Conservation (phyloP, 2,329 filamentous ascomycete species). For the Furcasterigmium sp. region DNA sequence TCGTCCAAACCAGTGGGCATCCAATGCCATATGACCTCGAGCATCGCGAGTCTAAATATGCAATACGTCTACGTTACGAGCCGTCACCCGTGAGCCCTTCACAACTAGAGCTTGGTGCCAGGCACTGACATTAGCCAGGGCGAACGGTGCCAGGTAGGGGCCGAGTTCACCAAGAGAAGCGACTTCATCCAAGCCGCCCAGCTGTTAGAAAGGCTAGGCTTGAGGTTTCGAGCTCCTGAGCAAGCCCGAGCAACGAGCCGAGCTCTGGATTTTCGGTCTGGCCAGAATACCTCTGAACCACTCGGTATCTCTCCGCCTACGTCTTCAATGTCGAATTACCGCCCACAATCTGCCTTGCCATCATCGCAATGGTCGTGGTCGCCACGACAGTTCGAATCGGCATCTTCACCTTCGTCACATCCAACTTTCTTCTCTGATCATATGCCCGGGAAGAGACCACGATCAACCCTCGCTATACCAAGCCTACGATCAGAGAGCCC, state of each 20-base stretch:
- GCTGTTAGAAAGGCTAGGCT: neutral
- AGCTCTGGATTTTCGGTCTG: neutral
- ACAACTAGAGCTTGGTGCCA: too few relatives aligned
- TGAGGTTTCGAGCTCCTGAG: neutral
- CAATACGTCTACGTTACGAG: conserved; percentile 2
- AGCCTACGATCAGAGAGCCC: too few relatives aligned
- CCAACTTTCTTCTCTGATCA: neutral
- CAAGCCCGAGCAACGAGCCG: neutral
- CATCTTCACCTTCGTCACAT: neutral
- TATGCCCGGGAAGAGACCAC: too few relatives aligned
- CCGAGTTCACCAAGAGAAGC: neutral
- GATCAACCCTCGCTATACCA: too few relatives aligned
- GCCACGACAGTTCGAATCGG: neutral
- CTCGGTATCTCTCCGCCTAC: neutral
- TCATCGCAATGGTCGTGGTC: neutral
- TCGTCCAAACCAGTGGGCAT: neutral
- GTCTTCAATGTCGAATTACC: neutral
- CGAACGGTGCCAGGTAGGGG: neutral
- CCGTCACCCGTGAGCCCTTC: neutral
- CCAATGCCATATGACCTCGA: neutral
- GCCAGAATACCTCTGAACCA: neutral
- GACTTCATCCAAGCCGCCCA: conserved; percentile 1
- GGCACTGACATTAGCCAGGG: neutral
- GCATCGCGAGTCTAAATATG: neutral
- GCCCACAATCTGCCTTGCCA: neutral